Conservation (phyloP, 2,329 filamentous ascomycete species). For the Fusarium humuli region DNA sequence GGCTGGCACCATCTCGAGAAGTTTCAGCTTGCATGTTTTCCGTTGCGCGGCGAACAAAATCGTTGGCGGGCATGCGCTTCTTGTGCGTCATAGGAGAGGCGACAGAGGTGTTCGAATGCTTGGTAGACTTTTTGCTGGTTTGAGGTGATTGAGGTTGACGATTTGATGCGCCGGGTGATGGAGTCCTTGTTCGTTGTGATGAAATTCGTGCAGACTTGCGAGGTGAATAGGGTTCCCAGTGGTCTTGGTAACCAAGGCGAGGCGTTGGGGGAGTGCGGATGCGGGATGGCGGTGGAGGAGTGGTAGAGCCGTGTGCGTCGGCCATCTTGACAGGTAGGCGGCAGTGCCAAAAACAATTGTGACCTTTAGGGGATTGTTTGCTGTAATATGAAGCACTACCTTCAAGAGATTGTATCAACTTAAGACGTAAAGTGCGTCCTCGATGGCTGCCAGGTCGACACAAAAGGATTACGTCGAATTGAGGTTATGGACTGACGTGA, state of each 20-base stretch:
- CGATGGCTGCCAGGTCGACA: slow-evolving; percentile 37
- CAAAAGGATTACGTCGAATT: slow-evolving; percentile 30
- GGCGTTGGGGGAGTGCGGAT: slow-evolving; percentile 77
- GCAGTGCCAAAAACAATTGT: slow-evolving; percentile 18
- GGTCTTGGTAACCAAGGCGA: slow-evolving; percentile 73
- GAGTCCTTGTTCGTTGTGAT: slow-evolving; percentile 67
- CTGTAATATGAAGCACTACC: slow-evolving; percentile 7
- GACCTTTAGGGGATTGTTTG: slow-evolving; percentile 2
- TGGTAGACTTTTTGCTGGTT: slow-evolving; percentile 49
- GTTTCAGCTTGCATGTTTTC: slow-evolving; percentile 58
- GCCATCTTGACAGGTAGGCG: slow-evolving; percentile 45
- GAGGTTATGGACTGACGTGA: slow-evolving; percentile 24
- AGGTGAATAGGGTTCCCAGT: slow-evolving; percentile 78
- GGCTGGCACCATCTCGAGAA: slow-evolving; percentile 57
- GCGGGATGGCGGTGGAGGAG: slow-evolving; percentile 69
- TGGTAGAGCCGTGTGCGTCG: slow-evolving; percentile 55
- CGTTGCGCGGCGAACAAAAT: slow-evolving; percentile 61
- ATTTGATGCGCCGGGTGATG: slow-evolving; percentile 61
- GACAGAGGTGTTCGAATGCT: slow-evolving; percentile 49
- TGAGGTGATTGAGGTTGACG: slow-evolving; percentile 51
- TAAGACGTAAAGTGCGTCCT: slow-evolving; percentile 34
- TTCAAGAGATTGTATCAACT: slow-evolving; percentile 19
- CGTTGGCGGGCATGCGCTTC: slow-evolving; percentile 61
- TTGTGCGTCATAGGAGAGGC: slow-evolving; percentile 62
- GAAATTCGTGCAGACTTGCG: slow-evolving; percentile 76